Evolutionary conservation across 441 rosid species (phyloP), one percentile per base, ranked within the genome.

Genomic region (Rhodomyrtus psidioides): DNA sequence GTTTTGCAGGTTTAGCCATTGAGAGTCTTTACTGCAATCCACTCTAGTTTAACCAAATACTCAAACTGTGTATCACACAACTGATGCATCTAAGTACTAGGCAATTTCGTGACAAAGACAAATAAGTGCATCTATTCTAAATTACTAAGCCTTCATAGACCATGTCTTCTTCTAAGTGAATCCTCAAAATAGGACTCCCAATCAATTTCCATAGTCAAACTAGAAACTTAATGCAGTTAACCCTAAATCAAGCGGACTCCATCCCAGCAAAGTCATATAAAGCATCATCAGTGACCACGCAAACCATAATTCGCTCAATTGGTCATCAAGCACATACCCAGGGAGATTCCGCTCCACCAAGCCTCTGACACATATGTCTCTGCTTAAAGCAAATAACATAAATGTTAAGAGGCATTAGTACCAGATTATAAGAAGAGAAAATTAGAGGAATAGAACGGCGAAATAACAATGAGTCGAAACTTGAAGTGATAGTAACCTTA

Each of bases 311-410:
- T 62, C 75, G 17, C 75, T 62, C 75, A 10, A 17, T 17, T 17
- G 13, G 53, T 85, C 42, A 44, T 55, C 87, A 87, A 39, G 28
- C 17, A 86, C 92, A 87, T 92, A 95, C 96, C 98, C 96, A 6
- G 97, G 97, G 91, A 95, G 91, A 87, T 95, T 91, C 81, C 95
- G 91, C 23, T 92, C 94, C 87, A 93, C 94, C 97, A 95, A 90
- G 87, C 95, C 94, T 91, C 84, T 90, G 86, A 95, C 94, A 86
- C 98, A 95, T 86, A 90, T 92, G 85, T 93, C 94, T 92, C 95
- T 95, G 92, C 85, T 85, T 62, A 85, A 53, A 83, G 82, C 58
- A 74, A 34, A 70, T 39, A 65, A 34, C 49, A 70, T 70, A 21
- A 34, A 70, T 21, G 49, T 39, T 21, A 12, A 70, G 79, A 70